phyloP scores from a whole-genome alignment of 1,284 basidiomycete species.

The Rhodofomes roseus region DNA sequence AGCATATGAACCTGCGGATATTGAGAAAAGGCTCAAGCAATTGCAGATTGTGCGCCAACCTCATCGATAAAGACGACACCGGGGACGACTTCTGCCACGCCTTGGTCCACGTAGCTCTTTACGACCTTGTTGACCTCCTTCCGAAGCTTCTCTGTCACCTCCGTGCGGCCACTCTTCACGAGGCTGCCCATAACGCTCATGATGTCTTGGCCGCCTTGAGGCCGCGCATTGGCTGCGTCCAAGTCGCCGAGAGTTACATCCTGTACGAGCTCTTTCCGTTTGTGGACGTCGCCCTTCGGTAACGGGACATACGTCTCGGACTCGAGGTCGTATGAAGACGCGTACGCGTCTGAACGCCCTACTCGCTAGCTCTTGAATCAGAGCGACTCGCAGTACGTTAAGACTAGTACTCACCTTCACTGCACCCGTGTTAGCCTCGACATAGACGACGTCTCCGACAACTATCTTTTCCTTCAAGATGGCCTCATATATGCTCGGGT shows the following conservation, averaged over 20 bases:
- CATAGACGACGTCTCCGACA: conserved; percentile 96
- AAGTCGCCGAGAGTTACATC: conserved; percentile 96
- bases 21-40: background rate
- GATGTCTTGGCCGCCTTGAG: conserved; percentile 95
- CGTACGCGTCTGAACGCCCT: conserved; percentile 96
- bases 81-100: conserved; percentile 95
- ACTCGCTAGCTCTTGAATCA: conserved; percentile 60
- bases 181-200: conserved; percentile 99
- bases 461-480: conserved; percentile 98
- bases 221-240: conserved; percentile 95
- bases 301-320: conserved; percentile 97
- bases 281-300: conserved; percentile 98
- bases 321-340: conserved; percentile 97
- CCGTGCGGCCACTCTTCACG: conserved; percentile 91
- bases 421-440: conserved; percentile 92
- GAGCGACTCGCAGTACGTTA: background rate
- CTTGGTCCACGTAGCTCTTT: conserved; percentile 96
- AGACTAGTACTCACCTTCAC: conserved; percentile 75
- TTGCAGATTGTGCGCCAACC: conserved; percentile 39
- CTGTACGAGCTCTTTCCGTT: conserved; percentile 95
- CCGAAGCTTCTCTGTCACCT: conserved; percentile 95
- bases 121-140: conserved; percentile 99
- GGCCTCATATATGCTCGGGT: conserved; percentile 95
- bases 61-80: conserved; percentile 99
- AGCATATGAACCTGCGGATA: conserved; percentile 99